Percentiles rank a stretch among this genome's conserved stretches.
Evolutionary conservation across 805 yeast genomes (phyloP).

Genomic region (Yamadazyma laniorum): DNA sequence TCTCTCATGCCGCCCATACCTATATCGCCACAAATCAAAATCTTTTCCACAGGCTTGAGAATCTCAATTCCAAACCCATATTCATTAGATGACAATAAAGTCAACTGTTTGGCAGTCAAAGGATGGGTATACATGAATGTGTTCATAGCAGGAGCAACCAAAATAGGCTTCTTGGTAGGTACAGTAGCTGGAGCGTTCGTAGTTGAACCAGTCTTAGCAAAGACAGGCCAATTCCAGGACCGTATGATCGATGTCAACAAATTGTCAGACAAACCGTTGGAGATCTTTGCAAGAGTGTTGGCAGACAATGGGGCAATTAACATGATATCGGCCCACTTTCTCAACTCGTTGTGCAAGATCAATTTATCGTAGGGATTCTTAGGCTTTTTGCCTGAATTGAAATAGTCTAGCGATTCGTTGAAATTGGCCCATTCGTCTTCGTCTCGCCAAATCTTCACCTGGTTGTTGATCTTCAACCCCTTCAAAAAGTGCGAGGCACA

Average conservation of each 20-base stretch:
- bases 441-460: conserved; percentile 88
- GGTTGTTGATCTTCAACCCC: conserved; percentile 62
- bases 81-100: conserved; percentile 30
- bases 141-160: conserved; percentile 50
- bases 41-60: conserved; percentile 46
- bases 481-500: conserved; percentile 69
- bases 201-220: conserved; percentile 5
- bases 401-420: conserved; percentile 19
- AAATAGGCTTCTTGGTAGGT: conserved; percentile 36
- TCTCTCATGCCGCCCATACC: conserved; percentile 53
- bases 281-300: conserved; percentile 43
- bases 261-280: conserved; percentile 46
- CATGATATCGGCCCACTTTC: conserved; percentile 49
- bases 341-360: conserved; percentile 43
- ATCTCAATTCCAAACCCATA: conserved; percentile 44
- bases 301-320: conserved; percentile 47
- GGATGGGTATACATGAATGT: conserved; percentile 50
- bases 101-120: conserved; percentile 40
- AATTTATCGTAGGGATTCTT: conserved; percentile 36
- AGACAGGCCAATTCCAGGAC: conserved; percentile 33
- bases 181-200: background rate
- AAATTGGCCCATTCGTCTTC: conserved; percentile 82
- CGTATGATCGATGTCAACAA: conserved; percentile 42
- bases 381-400: conserved; percentile 20
- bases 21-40: conserved; percentile 47